These are phyloP conservation scores for Suillus occidentalis DNA, from an alignment of 768 basidiomycete species.

Conservation along the genomic window DNA sequence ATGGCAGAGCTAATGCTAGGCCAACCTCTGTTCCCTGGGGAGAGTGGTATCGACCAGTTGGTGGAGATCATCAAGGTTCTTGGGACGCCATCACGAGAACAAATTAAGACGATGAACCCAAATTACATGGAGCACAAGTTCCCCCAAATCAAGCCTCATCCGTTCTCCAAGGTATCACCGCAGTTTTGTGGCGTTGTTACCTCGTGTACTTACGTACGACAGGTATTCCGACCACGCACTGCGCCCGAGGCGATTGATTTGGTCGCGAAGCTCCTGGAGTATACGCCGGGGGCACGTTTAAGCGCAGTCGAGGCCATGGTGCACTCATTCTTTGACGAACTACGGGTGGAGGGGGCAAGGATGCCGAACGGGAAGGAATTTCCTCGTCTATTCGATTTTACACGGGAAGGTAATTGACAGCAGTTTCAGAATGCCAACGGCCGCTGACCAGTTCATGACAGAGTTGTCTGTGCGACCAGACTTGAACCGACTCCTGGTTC, in stretches of 20 bases:
- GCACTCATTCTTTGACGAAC: slow-evolving; percentile 96
- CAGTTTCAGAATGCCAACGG: slow-evolving; percentile 2
- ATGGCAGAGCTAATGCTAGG: slow-evolving; percentile 99
- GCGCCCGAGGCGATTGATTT: slow-evolving; percentile 95
- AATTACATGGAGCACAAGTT: slow-evolving; percentile 99
- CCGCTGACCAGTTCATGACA: slow-evolving; percentile 32
- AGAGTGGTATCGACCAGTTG: slow-evolving; percentile 97
- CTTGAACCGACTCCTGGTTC: slow-evolving; percentile 88
- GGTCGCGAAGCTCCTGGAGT: slow-evolving; percentile 92
- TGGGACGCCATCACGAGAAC: slow-evolving; percentile 96
- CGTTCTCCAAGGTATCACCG: slow-evolving; percentile 86
- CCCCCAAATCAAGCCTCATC: slow-evolving; percentile 99
- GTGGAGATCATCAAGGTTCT: slow-evolving; percentile 99
- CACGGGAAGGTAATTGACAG: slow-evolving; percentile 78
- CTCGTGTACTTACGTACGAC: slow-evolving; percentile 16
- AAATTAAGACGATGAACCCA: slow-evolving; percentile 99
- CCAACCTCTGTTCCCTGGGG: slow-evolving; percentile 97
- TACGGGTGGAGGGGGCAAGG: slow-evolving; percentile 84
- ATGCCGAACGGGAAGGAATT: slow-evolving; percentile 98
- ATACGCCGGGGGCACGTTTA: slow-evolving; percentile 93
- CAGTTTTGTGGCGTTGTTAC: slow-evolving; percentile 7
- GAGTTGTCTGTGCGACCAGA: slow-evolving; percentile 97
- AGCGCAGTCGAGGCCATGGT: slow-evolving; percentile 91
- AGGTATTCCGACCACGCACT: slow-evolving; percentile 99
- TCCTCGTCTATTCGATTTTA: slow-evolving; percentile 93